Base-by-base conservation (phyloP, 495 filamentous ascomycete species). In the Neurospora sublineolata region DNA sequence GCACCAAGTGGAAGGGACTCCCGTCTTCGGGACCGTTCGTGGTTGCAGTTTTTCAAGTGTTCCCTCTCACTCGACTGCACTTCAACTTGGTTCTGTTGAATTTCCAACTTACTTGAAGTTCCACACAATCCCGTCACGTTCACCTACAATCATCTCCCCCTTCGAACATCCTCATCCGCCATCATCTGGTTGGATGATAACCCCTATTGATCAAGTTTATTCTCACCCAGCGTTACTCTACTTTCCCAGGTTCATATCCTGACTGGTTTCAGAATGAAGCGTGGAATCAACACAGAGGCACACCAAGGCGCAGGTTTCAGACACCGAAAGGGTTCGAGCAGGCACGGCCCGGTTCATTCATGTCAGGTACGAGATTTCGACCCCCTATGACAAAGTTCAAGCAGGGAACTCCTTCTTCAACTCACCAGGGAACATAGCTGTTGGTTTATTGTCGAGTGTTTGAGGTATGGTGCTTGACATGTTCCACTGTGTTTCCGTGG, bases 401-500 rank as follows among this genome's bases (percentile, higher is more conserved):
- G 27, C 27, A 64, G 14, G 27, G 23, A 30, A 60, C 4, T 8
- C 52, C 52, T 30, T 60, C 52, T 3, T 60, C 27, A 60, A 1
- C 6, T 16, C 52, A 18, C 27, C 52, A 60, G 52, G 52, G 52
- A 60, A 60, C 27, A 60, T 33, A 18, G 52, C 12, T 60, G 52
- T 60, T 60, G 27, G 12, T 60, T 33, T 30, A 60, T 60, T 58
- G 12, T 30, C 14, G 12, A 60, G 27, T 60, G 52, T 60, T 60
- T 60, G 52, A 33, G 14, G 52, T 33, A 60, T 60, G 27, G 23
- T 60, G 68, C 64, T 74, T 76, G 75, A 73, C 75, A 76, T 73
- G 72, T 75, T 73, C 30, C 71, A 73, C 73, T 27, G 67, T 71
- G 72, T 69, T 68, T 73, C 74, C 30, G 68, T 76, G 73, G 70